Percentiles rank a stretch among this genome's conserved stretches.
Evolutionary conservation across 108 stramenopile species (phyloP).

Genomic region (Discostella pseudostelligera): DNA sequence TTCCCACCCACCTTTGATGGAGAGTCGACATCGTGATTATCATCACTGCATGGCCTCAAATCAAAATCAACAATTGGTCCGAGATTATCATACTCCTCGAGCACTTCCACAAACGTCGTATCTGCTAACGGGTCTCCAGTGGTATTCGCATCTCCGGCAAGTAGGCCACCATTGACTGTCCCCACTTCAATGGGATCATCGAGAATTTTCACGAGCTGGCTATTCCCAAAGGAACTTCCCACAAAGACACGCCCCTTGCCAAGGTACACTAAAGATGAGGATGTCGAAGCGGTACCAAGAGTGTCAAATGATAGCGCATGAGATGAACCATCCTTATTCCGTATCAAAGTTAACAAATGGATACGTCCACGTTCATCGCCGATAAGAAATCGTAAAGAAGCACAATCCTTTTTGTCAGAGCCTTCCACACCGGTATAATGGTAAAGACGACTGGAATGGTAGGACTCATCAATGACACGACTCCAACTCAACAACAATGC

Average conservation of each 20-base stretch:
- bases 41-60: constrained; percentile 68
- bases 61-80: constrained; percentile 98
- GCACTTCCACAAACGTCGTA: constrained; percentile 70
- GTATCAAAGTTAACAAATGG: constrained; percentile 73
- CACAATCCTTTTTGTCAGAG: constrained; percentile 26
- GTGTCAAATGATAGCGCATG: constrained; percentile 70
- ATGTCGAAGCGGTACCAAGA: constrained; percentile 70
- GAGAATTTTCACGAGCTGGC: constrained; percentile 87
- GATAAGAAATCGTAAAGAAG: constrained; percentile 72
- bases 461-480: constrained; percentile 30
- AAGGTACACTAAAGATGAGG: constrained; percentile 76
- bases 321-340: constrained; percentile 45
- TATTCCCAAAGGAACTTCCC: constrained; percentile 88
- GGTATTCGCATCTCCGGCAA: background rate
- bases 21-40: background rate
- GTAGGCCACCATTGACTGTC: constrained; percentile 15
- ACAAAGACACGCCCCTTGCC: constrained; percentile 91
- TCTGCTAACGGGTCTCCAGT: constrained; percentile 23
- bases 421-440: constrained; percentile 34
- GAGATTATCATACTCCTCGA: constrained; percentile 92
- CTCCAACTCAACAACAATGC: constrained; percentile 42
- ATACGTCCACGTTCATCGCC: constrained; percentile 87
- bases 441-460: constrained; percentile 28
- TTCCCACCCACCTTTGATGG: background rate
- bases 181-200: constrained; percentile 62